Percentiles rank a stretch among this genome's conserved stretches.
These are phyloP conservation scores for Nicotiana tabacum DNA, from an alignment of 257 asterid species.

Conservation along the genomic window DNA sequence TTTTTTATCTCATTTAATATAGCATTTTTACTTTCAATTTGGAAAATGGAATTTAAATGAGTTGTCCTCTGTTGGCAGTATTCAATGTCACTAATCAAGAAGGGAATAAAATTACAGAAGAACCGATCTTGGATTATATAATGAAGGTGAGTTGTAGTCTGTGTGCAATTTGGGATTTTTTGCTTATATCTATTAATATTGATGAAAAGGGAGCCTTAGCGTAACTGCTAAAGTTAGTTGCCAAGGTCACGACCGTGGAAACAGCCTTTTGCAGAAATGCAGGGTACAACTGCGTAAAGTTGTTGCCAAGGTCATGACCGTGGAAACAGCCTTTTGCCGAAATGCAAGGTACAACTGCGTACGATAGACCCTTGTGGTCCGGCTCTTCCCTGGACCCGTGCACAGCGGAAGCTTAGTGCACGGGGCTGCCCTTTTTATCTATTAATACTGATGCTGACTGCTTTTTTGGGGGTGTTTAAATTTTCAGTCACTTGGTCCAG, in stretches of 20 bases:
- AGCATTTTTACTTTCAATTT: background rate
- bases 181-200: background rate
- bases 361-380: too few species aligned
- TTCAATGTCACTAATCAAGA: slow-evolving; percentile 87
- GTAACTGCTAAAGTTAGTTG: too few species aligned
- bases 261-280: too few species aligned
- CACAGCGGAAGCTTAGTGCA: too few species aligned
- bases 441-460: background rate
- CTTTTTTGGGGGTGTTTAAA: background rate
- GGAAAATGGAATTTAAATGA: background rate
- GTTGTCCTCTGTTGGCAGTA: slow-evolving; percentile 33
- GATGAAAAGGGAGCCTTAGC: too few species aligned
- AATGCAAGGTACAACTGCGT: too few species aligned
- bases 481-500: slow-evolving; percentile 92
- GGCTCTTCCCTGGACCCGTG: too few species aligned
- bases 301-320: too few species aligned
- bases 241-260: too few species aligned
- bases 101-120: slow-evolving; percentile 84
- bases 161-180: slow-evolving; percentile 15
- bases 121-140: slow-evolving; percentile 66
- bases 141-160: slow-evolving; percentile 50
- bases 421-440: too few species aligned
- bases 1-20: background rate
- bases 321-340: too few species aligned
- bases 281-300: too few species aligned